A percentile compares a stretch with the other conserved stretches of the same genome.
phyloP scores from a whole-genome alignment of 805 yeast species.

The Middelhovenomyces tepae region DNA sequence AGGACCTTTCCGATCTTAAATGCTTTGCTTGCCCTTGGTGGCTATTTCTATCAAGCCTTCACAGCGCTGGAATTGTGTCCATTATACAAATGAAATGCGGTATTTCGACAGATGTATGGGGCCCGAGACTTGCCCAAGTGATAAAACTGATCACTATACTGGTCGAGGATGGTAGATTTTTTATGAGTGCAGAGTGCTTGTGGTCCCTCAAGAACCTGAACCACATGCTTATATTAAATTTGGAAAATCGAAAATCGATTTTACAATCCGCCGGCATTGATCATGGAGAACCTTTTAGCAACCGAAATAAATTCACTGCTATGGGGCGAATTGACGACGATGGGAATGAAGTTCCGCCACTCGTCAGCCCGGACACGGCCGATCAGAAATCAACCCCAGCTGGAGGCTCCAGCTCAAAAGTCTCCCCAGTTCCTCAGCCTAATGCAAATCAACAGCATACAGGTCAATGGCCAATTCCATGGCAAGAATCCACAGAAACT shows the following conservation, averaged over 20 bases:
- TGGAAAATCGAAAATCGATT: slow-evolving; percentile 32
- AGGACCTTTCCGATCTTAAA: slow-evolving; percentile 24
- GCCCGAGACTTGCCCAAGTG: slow-evolving; percentile 13
- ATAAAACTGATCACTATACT: slow-evolving; percentile 13
- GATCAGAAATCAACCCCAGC: not conserved
- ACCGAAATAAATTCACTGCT: slow-evolving; percentile 39
- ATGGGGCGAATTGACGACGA: slow-evolving; percentile 33
- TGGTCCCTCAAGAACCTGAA: slow-evolving; percentile 54
- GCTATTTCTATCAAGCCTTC: slow-evolving; percentile 32
- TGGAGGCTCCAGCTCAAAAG: slow-evolving; percentile 1
- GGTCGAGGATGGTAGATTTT: slow-evolving; percentile 18
- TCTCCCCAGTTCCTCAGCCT: slow-evolving; percentile 3
- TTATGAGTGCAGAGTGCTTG: slow-evolving; percentile 51
- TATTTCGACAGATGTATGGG: slow-evolving; percentile 13
- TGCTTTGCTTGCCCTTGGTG: slow-evolving; percentile 44
- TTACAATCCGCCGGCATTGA: slow-evolving; percentile 40
- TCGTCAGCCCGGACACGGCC: slow-evolving; percentile 3
- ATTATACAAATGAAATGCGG: slow-evolving; percentile 40
- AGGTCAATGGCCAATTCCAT: not conserved
- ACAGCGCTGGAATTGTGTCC: slow-evolving; percentile 30
- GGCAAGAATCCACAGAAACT: slow-evolving; percentile 2
- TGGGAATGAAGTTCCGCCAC: slow-evolving; percentile 12
- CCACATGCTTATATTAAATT: slow-evolving; percentile 39
- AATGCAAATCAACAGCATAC: not conserved
- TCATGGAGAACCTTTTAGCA: slow-evolving; percentile 45